Evolutionary conservation across 352 stramenopile species (phyloP).

Genomic region (Phytopythium vexans): DNA sequence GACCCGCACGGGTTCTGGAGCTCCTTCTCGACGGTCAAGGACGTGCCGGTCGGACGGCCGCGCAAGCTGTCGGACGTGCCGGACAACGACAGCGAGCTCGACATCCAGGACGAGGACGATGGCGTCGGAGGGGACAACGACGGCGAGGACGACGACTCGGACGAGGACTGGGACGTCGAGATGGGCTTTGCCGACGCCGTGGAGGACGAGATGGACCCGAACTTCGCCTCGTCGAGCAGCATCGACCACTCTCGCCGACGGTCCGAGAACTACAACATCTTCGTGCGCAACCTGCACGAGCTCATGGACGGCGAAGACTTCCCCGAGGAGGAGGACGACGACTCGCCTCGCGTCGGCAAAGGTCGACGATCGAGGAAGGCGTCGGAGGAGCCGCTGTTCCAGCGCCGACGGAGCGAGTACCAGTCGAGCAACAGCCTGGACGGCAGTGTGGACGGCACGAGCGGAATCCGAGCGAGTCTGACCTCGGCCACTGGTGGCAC

Average conservation of each 20-base stretch:
- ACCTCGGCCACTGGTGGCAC: constrained; percentile 45
- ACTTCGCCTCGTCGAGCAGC: constrained; percentile 25
- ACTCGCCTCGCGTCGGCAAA: constrained; percentile 8
- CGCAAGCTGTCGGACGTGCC: background rate
- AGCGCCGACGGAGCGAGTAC: constrained; percentile 36
- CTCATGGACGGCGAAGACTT: constrained; percentile 74
- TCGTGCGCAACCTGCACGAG: constrained; percentile 71
- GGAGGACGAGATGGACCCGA: constrained; percentile 6
- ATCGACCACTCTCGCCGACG: constrained; percentile 59
- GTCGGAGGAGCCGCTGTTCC: constrained; percentile 65
- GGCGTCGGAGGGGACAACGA: constrained; percentile 5
- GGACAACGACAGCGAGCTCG: constrained; percentile 4
- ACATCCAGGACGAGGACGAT: constrained; percentile 2
- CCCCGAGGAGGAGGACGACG: constrained; percentile 41
- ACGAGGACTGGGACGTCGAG: constrained; percentile 79
- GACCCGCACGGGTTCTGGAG: constrained; percentile 12
- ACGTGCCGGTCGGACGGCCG: constrained; percentile 5
- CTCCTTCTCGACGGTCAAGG: constrained; percentile 10
- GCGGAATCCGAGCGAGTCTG: constrained; percentile 42
- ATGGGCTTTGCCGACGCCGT: constrained; percentile 60
- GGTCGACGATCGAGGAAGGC: constrained; percentile 16
- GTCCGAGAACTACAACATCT: constrained; percentile 83
- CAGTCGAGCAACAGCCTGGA: constrained; percentile 35
- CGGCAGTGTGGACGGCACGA: constrained; percentile 41
- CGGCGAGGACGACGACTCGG: constrained; percentile 25